phyloP scores from a whole-genome alignment of 192 early-diverging fungal species.

The Gonapodya sp. region DNA sequence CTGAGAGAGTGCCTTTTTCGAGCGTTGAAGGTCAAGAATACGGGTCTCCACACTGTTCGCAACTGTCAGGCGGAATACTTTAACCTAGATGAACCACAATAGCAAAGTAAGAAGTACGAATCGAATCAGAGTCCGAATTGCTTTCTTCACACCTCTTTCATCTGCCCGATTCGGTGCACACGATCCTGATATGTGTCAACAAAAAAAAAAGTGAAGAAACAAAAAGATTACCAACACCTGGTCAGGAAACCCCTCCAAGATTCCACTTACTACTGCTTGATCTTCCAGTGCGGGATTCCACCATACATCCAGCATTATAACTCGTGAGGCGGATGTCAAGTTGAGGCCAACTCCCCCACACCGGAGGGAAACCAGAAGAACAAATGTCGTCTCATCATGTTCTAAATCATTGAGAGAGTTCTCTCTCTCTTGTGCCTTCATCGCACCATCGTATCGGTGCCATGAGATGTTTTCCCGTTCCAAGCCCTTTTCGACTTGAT shows the following conservation, averaged over 20 bases:
- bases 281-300: slow-evolving; percentile 71
- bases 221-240: too few relatives aligned
- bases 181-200: too few relatives aligned
- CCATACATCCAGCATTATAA: slow-evolving; percentile 38
- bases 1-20: slow-evolving; percentile 35
- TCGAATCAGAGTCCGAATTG: too few relatives aligned
- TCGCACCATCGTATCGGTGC: not conserved
- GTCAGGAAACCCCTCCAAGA: too few relatives aligned
- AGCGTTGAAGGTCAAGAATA: slow-evolving; percentile 68
- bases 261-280: slow-evolving; percentile 75
- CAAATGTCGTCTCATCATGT: slow-evolving; percentile 10
- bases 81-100: too few relatives aligned
- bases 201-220: too few relatives aligned
- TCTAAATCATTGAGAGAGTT: not conserved
- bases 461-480: not conserved
- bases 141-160: too few relatives aligned
- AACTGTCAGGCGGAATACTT: slow-evolving; percentile 59
- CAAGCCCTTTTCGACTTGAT: not conserved
- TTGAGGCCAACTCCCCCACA: slow-evolving; percentile 68
- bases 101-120: too few relatives aligned
- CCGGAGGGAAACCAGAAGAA: slow-evolving; percentile 56
- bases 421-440: not conserved
- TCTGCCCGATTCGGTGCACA: slow-evolving; percentile 71
- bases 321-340: slow-evolving; percentile 61
- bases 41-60: slow-evolving; percentile 71